Conservation (phyloP, 2,329 filamentous ascomycete genomes). For the Chrysoporthe cubensis region DNA sequence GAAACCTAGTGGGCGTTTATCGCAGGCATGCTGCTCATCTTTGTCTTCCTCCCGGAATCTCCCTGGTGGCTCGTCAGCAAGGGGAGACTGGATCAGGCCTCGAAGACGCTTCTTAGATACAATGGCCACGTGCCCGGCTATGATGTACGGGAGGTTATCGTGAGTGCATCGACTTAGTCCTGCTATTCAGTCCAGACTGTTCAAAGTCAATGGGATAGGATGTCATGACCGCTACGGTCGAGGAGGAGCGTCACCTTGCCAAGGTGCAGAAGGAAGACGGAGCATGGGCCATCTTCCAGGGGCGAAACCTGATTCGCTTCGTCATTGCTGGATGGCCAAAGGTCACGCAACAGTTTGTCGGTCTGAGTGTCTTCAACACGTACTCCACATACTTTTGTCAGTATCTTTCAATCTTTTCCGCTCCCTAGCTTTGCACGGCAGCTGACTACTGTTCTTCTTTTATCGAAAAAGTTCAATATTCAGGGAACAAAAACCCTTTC, state of each 20-base stretch:
- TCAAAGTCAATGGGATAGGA: slow-evolving; percentile 23
- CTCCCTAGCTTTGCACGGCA: not conserved
- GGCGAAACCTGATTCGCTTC: slow-evolving; percentile 8
- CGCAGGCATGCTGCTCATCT: slow-evolving; percentile 31
- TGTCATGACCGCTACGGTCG: slow-evolving; percentile 31
- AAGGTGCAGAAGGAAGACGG: slow-evolving; percentile 17
- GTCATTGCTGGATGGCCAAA: slow-evolving; percentile 10
- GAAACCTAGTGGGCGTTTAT: slow-evolving; percentile 28
- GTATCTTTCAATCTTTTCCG: not conserved
- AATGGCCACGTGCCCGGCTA: slow-evolving; percentile 28
- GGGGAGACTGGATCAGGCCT: not conserved
- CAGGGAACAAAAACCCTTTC: slow-evolving; percentile 33
- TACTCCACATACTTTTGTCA: slow-evolving; percentile 33
- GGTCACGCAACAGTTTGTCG: slow-evolving; percentile 33
- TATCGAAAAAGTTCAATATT: slow-evolving; percentile 27
- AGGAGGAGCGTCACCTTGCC: slow-evolving; percentile 26
- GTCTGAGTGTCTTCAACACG: slow-evolving; percentile 32
- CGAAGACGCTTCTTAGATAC: not conserved
- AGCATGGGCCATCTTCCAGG: slow-evolving; percentile 5
- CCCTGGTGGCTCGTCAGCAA: slow-evolving; percentile 12
- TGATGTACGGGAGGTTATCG: slow-evolving; percentile 29
- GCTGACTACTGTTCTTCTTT: not conserved
- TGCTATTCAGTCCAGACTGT: not conserved
- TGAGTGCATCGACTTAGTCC: not conserved
- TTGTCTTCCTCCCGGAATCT: slow-evolving; percentile 30